Conservation (phyloP, 768 basidiomycete species). For the Termitomyces sp. region DNA sequence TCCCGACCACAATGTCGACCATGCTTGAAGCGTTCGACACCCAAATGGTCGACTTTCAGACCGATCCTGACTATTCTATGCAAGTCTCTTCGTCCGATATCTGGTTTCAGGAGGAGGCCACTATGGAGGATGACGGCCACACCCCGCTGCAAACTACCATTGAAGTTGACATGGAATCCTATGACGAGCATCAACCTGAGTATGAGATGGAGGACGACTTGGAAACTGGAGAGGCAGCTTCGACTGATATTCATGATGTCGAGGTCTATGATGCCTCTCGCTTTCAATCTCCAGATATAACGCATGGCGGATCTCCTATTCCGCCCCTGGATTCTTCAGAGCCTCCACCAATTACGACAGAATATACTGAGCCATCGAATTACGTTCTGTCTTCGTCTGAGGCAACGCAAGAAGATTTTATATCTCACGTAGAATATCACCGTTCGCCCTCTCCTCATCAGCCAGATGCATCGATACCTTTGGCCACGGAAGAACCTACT, state of each 20-base stretch:
- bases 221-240: slow-evolving; percentile 21
- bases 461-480: neutral
- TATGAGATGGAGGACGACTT: slow-evolving; percentile 54
- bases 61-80: slow-evolving; percentile 62
- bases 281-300: slow-evolving; percentile 20
- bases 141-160: slow-evolving; percentile 33
- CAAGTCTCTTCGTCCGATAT: slow-evolving; percentile 42
- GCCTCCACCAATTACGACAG: neutral
- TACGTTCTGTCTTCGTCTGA: neutral
- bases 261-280: slow-evolving; percentile 44
- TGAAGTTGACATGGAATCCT: slow-evolving; percentile 67
- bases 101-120: slow-evolving; percentile 50
- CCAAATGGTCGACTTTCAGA: slow-evolving; percentile 59
- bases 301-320: slow-evolving; percentile 8
- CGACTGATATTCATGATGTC: slow-evolving; percentile 39
- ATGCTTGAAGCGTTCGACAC: slow-evolving; percentile 57
- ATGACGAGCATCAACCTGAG: slow-evolving; percentile 43
- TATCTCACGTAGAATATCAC: neutral
- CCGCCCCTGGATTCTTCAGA: slow-evolving; percentile 1
- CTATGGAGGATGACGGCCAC: slow-evolving; percentile 58
- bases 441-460: neutral
- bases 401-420: neutral
- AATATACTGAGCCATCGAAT: neutral
- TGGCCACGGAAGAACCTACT: neutral
- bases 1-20: slow-evolving; percentile 28